A percentile compares a stretch with the other conserved stretches of the same genome.
Conservation (phyloP, 2,329 filamentous ascomycete species). For the Fusarium mangiferae region DNA sequence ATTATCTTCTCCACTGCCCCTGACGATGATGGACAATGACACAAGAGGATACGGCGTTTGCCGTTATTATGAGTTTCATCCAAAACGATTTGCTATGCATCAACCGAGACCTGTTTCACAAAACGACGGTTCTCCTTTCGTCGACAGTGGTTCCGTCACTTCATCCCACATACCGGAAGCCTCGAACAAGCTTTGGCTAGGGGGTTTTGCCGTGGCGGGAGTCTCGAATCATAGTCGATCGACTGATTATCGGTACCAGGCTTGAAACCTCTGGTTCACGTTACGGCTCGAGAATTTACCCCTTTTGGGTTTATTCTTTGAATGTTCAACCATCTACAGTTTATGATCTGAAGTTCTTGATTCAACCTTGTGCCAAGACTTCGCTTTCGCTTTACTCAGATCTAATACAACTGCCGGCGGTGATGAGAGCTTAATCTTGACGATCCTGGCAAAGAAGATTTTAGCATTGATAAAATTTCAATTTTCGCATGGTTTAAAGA, state of each 20-base stretch:
- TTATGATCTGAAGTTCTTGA: background rate
- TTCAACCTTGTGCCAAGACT: constrained; percentile 2
- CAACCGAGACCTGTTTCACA: constrained; percentile 27
- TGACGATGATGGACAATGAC: constrained; percentile 36
- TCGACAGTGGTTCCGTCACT: background rate
- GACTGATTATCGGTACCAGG: background rate
- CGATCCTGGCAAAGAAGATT: background rate
- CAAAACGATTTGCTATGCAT: constrained; percentile 20
- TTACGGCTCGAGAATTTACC: background rate
- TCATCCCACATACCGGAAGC: constrained; percentile 18
- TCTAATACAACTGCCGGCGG: constrained; percentile 1
- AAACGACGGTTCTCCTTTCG: constrained; percentile 8
- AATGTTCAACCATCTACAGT: background rate
- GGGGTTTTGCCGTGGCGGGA: constrained; percentile 8
- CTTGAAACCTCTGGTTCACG: constrained; percentile 20
- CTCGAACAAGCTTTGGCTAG: constrained; percentile 27
- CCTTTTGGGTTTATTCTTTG: background rate
- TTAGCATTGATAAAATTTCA: background rate
- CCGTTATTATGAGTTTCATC: constrained; percentile 10
- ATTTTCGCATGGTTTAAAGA: background rate
- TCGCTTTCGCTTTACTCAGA: background rate
- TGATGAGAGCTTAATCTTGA: background rate
- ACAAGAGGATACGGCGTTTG: constrained; percentile 10
- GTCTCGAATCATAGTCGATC: constrained; percentile 25
- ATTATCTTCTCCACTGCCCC: constrained; percentile 40